A percentile compares a stretch with the other conserved stretches of the same genome.
Conservation (phyloP, 2,329 filamentous ascomycete genomes). For the Dothiorella sarmentorum region DNA sequence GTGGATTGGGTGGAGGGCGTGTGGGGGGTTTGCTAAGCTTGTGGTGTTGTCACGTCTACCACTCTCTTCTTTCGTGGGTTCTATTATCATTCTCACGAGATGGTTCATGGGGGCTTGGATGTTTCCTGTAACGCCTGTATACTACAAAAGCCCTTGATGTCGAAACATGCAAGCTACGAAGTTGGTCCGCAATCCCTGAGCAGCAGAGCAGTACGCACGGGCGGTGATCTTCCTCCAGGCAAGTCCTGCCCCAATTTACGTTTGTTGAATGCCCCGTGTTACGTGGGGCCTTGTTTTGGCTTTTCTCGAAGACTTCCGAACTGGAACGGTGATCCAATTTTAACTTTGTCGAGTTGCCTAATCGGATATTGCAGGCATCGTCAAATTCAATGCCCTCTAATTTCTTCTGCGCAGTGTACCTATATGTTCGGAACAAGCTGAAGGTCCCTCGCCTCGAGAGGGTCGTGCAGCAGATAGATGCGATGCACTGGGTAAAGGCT, state of each 20-base stretch:
- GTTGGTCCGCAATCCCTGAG: neutral
- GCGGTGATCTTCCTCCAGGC: neutral
- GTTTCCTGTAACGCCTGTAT: neutral
- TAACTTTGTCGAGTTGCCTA: neutral
- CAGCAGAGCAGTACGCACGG: no score
- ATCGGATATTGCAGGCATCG: neutral
- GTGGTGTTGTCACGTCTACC: neutral
- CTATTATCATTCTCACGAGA: neutral
- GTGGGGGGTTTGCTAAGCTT: no score
- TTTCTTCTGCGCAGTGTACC: neutral
- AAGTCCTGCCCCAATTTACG: neutral
- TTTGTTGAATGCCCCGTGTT: neutral
- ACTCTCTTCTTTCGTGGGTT: neutral
- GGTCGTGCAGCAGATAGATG: conserved; percentile 4
- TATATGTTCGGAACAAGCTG: neutral
- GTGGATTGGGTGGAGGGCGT: neutral
- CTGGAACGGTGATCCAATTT: neutral
- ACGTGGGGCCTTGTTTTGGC: neutral
- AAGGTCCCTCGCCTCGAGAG: conserved; percentile 5
- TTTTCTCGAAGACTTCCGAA: neutral
- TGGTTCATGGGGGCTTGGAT: neutral
- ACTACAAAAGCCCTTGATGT: neutral
- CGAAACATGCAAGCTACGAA: neutral
- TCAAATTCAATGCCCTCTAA: neutral
- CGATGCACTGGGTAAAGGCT: neutral